Evolutionary conservation across 202 grass and related monocot species (phyloP), one percentile per base, ranked within the genome.

Genomic region (Thinopyrum obtusiflorum): DNA sequence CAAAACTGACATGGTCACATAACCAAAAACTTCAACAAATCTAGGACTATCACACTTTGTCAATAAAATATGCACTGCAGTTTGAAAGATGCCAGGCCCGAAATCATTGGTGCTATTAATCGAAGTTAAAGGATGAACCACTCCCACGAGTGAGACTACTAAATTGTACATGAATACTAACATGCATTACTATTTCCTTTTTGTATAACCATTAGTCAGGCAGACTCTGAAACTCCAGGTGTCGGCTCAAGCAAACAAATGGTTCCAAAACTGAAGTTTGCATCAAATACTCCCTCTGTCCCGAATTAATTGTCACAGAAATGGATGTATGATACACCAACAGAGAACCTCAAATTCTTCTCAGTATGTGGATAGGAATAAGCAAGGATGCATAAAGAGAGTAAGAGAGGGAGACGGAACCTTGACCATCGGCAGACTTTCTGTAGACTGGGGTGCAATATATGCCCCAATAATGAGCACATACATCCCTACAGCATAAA

Each of bases 401-500:
- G 14, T 4, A 23, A 67, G 13, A 4, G 61, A 65, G 51, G 25
- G 53, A 25, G 37, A 51, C 74, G 39, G 12, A 65, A 97, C 94
- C 94, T 88, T 84, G 80, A 97, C 76, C 29, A 61, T 11, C 23
- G 90, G 84, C 65, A 82, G 25, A 61, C 18, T 86, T 49, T 40
- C 76, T 3, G 7, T 42, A 28, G 82, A 81, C 31, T 79, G 28
- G n/a, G 73, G 17, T 37, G 66, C 76, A 64, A 83, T 36, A 32
- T 86, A 95, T 55, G 86, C 81, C 9, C 93, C 93, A 65, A 95
- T 70, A 51, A 95, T 77, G 91, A 98, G 89, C 36, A 9, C 36
- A 37, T 37, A 37, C 36, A 37, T 37, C 36, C 36, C 36, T 9
- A 37, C 36, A 37, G 6, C 31, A 76, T 10, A 84, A 87, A 79